Percentiles rank a stretch among this genome's conserved stretches.
Conservation (phyloP, 2,329 filamentous ascomycete genomes). For the Colletotrichum australisinense region DNA sequence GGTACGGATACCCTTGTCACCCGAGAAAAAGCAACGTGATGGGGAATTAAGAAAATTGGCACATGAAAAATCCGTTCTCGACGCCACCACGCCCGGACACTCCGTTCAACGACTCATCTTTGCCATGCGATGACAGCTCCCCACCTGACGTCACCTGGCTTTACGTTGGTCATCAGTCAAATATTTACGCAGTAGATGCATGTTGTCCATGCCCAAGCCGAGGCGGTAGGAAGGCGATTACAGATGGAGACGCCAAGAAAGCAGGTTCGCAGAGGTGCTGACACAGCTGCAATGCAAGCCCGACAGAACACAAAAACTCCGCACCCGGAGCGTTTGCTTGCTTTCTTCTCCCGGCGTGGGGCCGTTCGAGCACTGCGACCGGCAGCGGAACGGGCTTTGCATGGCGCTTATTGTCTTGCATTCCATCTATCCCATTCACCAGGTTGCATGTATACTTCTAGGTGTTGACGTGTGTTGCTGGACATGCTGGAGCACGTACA, state of each 20-base stretch:
- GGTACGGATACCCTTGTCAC: neutral
- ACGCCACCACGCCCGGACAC: constrained; percentile 10
- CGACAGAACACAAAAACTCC: neutral
- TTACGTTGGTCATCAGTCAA: neutral
- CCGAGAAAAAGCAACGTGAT: neutral
- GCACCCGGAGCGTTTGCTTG: neutral
- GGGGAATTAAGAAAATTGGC: neutral
- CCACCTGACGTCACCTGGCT: constrained; percentile 19
- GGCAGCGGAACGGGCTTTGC: neutral
- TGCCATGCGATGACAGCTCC: neutral
- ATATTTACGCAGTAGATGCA: neutral
- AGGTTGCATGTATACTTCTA: neutral
- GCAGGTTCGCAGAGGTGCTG: neutral
- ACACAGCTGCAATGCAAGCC: neutral
- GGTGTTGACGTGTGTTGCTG: neutral
- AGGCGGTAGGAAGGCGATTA: neutral
- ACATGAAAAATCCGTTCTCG: neutral
- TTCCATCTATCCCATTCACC: neutral
- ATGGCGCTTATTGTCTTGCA: neutral
- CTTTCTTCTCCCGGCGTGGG: neutral
- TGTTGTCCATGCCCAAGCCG: neutral
- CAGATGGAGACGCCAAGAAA: neutral
- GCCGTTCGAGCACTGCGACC: neutral
- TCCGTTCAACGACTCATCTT: constrained; percentile 22
- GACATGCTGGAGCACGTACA: neutral